A percentile compares a stretch with the other conserved stretches of the same genome.
Conservation (phyloP, 1,139 yeast species). For the Yueomyces sp. region DNA sequence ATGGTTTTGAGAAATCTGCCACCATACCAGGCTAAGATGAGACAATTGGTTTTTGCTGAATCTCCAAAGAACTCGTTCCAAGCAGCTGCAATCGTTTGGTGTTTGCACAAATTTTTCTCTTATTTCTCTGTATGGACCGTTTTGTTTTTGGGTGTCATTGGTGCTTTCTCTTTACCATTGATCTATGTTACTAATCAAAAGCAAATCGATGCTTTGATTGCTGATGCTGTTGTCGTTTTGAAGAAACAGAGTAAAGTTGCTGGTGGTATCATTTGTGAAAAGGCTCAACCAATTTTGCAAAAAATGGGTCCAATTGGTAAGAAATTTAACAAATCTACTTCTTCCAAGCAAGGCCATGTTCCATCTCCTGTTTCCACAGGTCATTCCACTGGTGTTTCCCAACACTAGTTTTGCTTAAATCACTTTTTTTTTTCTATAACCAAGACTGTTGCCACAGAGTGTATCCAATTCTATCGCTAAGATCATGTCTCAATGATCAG, state of each 20-base stretch:
- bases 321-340: background rate
- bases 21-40: slow-evolving; percentile 19
- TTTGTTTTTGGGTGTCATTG: slow-evolving; percentile 41
- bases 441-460: too few species aligned
- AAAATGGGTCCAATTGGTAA: slow-evolving; percentile 5
- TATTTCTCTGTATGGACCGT: slow-evolving; percentile 66
- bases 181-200: slow-evolving; percentile 62
- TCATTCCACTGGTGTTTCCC: background rate
- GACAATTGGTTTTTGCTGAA: slow-evolving; percentile 22
- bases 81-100: slow-evolving; percentile 54
- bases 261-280: background rate
- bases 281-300: background rate
- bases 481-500: too few species aligned
- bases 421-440: too few species aligned
- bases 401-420: too few species aligned
- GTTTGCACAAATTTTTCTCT: slow-evolving; percentile 62
- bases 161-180: slow-evolving; percentile 65
- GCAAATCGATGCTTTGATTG: slow-evolving; percentile 67
- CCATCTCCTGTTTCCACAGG: background rate
- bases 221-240: background rate
- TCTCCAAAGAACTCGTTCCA: slow-evolving; percentile 46
- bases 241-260: background rate
- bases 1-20: slow-evolving; percentile 19
- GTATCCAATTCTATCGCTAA: too few species aligned
- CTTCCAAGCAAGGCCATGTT: background rate